A percentile compares a stretch with the other conserved stretches of the same genome.
These are phyloP conservation scores for Suillus subluteus DNA, from an alignment of 768 basidiomycete species.

Conservation along the genomic window DNA sequence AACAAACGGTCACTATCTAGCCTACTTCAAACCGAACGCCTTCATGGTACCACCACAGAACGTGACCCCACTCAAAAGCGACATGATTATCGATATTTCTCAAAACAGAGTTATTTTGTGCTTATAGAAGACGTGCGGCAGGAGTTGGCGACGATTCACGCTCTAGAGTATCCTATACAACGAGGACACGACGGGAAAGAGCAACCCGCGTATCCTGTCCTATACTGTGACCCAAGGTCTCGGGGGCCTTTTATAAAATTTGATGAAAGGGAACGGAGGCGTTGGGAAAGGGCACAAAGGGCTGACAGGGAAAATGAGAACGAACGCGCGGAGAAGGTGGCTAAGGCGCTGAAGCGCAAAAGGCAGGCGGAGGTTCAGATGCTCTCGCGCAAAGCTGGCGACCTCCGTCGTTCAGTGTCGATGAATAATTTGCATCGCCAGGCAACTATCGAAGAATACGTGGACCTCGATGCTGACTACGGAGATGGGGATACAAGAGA, in stretches of 20 bases:
- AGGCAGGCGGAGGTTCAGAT: constrained; percentile 33
- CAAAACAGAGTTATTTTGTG: constrained; percentile 73
- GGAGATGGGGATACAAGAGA: constrained; percentile 40
- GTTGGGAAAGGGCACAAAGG: constrained; percentile 62
- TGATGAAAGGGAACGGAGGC: constrained; percentile 70
- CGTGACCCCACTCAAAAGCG: constrained; percentile 90
- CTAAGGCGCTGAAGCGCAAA: constrained; percentile 31
- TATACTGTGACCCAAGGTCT: constrained; percentile 76
- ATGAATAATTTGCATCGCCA: constrained; percentile 75
- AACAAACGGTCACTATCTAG: constrained; percentile 57
- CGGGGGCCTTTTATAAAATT: constrained; percentile 77
- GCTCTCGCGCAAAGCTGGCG: constrained; percentile 42
- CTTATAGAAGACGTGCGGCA: constrained; percentile 90
- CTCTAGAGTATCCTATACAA: constrained; percentile 73
- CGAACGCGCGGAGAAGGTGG: constrained; percentile 30
- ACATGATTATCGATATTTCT: constrained; percentile 88
- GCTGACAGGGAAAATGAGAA: constrained; percentile 42
- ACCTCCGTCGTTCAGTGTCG: constrained; percentile 75
- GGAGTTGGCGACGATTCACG: constrained; percentile 82
- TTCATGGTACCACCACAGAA: constrained; percentile 84
- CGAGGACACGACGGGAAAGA: constrained; percentile 56
- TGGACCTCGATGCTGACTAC: constrained; percentile 46
- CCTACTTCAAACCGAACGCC: constrained; percentile 78
- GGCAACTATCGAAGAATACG: constrained; percentile 43
- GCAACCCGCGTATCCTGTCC: constrained; percentile 77